These are phyloP conservation scores for Ormosia semicastrata DNA, from an alignment of 306 rosid genomes.

Conservation along the genomic window DNA sequence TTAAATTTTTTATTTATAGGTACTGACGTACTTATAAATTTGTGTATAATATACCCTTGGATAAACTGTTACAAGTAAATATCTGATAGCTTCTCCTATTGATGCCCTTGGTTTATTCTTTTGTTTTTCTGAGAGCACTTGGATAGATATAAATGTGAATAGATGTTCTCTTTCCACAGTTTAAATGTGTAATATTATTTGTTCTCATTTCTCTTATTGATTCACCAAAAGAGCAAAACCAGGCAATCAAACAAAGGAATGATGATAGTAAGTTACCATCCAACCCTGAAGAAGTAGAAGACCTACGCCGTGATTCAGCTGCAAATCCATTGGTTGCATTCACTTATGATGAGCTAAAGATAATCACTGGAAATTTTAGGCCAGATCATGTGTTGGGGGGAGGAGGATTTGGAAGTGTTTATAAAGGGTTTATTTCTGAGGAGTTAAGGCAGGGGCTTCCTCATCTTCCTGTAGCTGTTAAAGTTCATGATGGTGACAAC, in stretches of 20 bases:
- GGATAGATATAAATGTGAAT: background rate
- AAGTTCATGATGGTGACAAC: slow-evolving; percentile 96
- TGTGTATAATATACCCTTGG: background rate
- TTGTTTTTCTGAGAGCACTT: background rate
- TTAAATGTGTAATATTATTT: slow-evolving; percentile 1
- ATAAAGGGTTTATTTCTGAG: slow-evolving; percentile 83
- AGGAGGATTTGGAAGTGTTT: slow-evolving; percentile 98
- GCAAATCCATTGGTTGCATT: slow-evolving; percentile 83
- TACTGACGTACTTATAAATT: background rate
- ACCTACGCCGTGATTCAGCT: slow-evolving; percentile 80
- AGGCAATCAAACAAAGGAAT: slow-evolving; percentile 40
- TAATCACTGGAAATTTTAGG: slow-evolving; percentile 77
- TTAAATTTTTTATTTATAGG: background rate
- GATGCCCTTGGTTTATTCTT: too few relatives aligned
- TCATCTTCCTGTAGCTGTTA: slow-evolving; percentile 79
- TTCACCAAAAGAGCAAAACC: slow-evolving; percentile 55
- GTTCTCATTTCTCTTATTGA: slow-evolving; percentile 43
- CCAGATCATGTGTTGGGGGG: slow-evolving; percentile 81
- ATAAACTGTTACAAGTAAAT: background rate
- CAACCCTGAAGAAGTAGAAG: slow-evolving; percentile 94
- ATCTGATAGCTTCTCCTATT: background rate
- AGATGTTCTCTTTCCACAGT: background rate
- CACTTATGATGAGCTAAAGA: slow-evolving; percentile 68
- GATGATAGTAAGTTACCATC: slow-evolving; percentile 72
- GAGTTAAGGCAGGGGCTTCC: slow-evolving; percentile 70